Base-by-base conservation (phyloP, 2,329 filamentous ascomycete species). In the Pseudomassariella vexata region DNA sequence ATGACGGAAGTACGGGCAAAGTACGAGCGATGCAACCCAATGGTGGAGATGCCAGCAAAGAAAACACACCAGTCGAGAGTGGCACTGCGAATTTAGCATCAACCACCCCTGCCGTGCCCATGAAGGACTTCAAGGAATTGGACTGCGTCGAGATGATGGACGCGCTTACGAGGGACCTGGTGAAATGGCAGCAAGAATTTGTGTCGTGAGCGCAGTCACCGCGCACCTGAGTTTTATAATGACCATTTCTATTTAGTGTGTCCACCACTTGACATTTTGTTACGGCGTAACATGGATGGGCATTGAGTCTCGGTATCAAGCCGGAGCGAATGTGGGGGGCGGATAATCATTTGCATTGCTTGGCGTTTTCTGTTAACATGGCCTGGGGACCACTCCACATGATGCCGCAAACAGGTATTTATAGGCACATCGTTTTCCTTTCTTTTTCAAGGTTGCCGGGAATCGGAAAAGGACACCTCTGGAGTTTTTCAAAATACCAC, bases 81-180 rank as follows among this genome's bases (percentile, higher is more conserved):
- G 28, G 22, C 8, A 21, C 34, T 24, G 35, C 22, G 14, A 40
- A 38, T 18, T 51, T 50, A 23, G 56, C 57, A 27, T 47, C 52
- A 10, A 37, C 49, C 11, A 57, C 39, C 22, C 55, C 50, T 46
- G 29, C 36, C 18, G 12, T 33, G 16, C 20, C 40, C 10, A 24
- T 41, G 6, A 70, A 64, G 46, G 73, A 80, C 1, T 94, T 94
- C 56, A 85, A 81, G 45, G 74, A 82, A 7, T 65, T 95, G 42
- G 84, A 68, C 36, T 88, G 82, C 45, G 68, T 85, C 42, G 85
- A 94, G 59, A 94, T 94, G 85, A 94, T 94, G 85, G 87, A 94
- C 55, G 72, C 79, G 46, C 60, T 94, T 54, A 89, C 83, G 39
- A 73, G 83, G 40, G 79, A 88, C 53, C 70, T 94, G 48, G 75